Evolutionary conservation across 1,284 basidiomycete genomes (phyloP).

Genomic region (Boletus smithii): DNA sequence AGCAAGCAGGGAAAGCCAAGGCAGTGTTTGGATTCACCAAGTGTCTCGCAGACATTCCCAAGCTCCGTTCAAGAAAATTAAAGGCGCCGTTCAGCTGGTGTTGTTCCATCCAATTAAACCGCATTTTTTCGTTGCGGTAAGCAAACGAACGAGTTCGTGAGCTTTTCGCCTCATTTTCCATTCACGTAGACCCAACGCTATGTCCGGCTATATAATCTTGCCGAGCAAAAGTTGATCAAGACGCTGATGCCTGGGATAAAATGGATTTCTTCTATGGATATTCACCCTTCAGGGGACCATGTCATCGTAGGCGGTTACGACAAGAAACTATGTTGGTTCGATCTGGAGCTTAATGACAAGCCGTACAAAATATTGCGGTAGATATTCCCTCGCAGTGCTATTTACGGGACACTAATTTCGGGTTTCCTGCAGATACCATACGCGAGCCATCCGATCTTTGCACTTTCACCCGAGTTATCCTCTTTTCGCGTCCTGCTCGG

Average conservation of each 20-base stretch:
- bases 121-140: slow-evolving; percentile 94
- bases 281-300: slow-evolving; percentile 95
- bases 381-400: slow-evolving; percentile 11
- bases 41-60: slow-evolving; percentile 91
- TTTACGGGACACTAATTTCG: slow-evolving; percentile 15
- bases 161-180: slow-evolving; percentile 10
- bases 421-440: slow-evolving; percentile 71
- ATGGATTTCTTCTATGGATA: slow-evolving; percentile 96
- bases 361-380: slow-evolving; percentile 95
- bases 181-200: slow-evolving; percentile 84
- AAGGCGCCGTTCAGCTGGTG: slow-evolving; percentile 87
- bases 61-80: slow-evolving; percentile 94
- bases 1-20: slow-evolving; percentile 65
- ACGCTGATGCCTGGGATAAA: slow-evolving; percentile 90
- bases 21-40: slow-evolving; percentile 92
- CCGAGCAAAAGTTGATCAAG: slow-evolving; percentile 90
- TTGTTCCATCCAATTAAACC: slow-evolving; percentile 94
- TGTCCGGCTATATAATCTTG: slow-evolving; percentile 92
- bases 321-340: slow-evolving; percentile 97
- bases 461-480: slow-evolving; percentile 94
- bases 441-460: slow-evolving; percentile 86
- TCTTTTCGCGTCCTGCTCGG: slow-evolving; percentile 92
- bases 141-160: slow-evolving; percentile 30
- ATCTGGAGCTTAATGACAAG: slow-evolving; percentile 91
- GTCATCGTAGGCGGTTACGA: slow-evolving; percentile 97